Conservation (phyloP, 345 rosid genomes). For the Melaleuca alternifolia region DNA sequence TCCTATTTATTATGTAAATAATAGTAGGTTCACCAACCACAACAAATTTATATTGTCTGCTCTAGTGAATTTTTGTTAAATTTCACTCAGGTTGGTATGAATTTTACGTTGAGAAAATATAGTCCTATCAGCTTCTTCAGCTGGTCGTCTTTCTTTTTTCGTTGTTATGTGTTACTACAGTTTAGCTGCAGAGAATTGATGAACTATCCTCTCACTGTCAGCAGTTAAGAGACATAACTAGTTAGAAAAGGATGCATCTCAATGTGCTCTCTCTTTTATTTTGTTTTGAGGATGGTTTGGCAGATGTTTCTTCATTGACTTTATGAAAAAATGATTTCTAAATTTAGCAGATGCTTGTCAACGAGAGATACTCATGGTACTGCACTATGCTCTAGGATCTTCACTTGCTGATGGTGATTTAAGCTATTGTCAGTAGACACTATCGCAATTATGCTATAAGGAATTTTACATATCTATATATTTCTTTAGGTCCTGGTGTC, state of each 20-base stretch:
- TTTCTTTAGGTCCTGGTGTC: neutral
- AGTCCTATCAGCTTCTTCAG: neutral
- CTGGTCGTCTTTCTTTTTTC: neutral
- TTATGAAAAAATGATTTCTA: neutral
- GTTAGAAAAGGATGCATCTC: neutral
- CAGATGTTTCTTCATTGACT: neutral
- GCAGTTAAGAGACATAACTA: neutral
- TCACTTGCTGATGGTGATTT: neutral
- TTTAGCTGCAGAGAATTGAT: neutral
- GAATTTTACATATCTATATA: neutral
- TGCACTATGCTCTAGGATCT: neutral
- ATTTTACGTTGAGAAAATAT: neutral
- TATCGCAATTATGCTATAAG: neutral
- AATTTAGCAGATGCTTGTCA: neutral
- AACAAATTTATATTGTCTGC: neutral
- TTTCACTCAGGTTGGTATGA: neutral
- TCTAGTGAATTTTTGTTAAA: neutral
- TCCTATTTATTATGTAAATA: neutral
- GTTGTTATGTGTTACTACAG: neutral
- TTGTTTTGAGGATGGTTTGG: neutral
- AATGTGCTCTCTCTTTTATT: neutral
- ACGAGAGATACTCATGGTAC: neutral
- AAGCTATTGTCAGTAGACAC: neutral
- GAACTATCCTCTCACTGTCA: neutral
- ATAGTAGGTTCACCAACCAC: neutral